Conservation (phyloP, 2,329 filamentous ascomycete species). For the Paecilomyces formosus region DNA sequence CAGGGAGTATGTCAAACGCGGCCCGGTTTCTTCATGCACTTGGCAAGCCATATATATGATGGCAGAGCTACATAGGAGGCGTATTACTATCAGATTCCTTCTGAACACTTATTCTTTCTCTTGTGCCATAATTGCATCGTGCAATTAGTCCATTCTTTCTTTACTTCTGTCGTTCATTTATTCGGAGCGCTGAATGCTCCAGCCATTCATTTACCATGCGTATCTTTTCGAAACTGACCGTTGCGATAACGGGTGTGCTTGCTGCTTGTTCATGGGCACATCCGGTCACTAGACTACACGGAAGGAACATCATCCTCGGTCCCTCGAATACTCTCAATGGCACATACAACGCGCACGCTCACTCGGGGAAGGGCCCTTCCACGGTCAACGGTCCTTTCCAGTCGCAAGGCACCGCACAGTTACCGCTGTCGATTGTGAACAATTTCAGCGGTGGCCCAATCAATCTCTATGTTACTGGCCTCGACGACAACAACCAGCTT, state of each 20-base stretch:
- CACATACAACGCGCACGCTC: background rate
- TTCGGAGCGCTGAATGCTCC: background rate
- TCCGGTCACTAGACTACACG: background rate
- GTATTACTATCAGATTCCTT: background rate
- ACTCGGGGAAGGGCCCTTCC: background rate
- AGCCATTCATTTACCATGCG: background rate
- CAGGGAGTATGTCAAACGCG: background rate
- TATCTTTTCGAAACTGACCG: background rate
- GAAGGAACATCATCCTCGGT: background rate
- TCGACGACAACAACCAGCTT: constrained; percentile 32
- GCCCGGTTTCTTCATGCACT: background rate
- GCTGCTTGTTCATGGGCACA: background rate
- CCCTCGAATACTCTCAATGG: background rate
- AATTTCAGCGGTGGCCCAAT: constrained; percentile 27
- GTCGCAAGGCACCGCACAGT: background rate
- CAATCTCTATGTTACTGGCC: constrained; percentile 37
- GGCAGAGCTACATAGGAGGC: background rate
- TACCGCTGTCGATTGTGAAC: constrained; percentile 30
- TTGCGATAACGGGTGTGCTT: background rate
- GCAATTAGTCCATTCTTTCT: background rate
- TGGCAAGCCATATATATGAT: background rate
- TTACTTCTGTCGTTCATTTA: background rate
- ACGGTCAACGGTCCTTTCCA: background rate
- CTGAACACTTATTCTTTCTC: background rate
- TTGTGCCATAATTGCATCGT: background rate